A percentile compares a stretch with the other conserved stretches of the same genome.
These are phyloP conservation scores for Epithemia pelagica DNA, from an alignment of 108 stramenopile species.

Conservation along the genomic window DNA sequence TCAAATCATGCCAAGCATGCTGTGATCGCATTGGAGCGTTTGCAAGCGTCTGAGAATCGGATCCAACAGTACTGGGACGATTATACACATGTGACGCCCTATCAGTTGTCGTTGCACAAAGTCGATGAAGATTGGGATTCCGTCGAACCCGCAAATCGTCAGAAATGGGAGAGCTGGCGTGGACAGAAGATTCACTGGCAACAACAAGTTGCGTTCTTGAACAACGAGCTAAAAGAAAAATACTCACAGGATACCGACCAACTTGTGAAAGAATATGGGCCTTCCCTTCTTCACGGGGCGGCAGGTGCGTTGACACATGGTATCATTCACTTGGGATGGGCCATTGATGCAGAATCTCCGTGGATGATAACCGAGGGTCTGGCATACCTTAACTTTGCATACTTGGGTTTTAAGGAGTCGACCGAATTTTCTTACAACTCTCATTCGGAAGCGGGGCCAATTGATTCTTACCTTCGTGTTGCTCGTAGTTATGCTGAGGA, in stretches of 20 bases:
- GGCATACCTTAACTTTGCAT: conserved; percentile 16
- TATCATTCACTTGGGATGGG: conserved; percentile 25
- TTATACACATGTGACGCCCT: conserved; percentile 16
- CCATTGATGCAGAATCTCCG: conserved; percentile 12
- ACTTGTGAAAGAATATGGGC: conserved; percentile 10
- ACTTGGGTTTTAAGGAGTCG: conserved; percentile 1
- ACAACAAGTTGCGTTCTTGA: conserved; percentile 4
- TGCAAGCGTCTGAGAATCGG: conserved; percentile 4
- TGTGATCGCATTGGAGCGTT: conserved; percentile 10
- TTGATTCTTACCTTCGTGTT: conserved; percentile 7
- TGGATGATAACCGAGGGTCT: conserved; percentile 20
- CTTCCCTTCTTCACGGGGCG: conserved; percentile 2
- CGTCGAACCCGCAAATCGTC: background rate
- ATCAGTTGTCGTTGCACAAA: conserved; percentile 4
- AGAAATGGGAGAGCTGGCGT: conserved; percentile 3
- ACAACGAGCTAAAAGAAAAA: conserved; percentile 6
- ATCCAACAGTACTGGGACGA: conserved; percentile 18
- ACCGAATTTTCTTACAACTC: background rate
- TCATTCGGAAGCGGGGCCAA: background rate
- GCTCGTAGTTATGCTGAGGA: background rate
- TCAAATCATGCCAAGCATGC: conserved; percentile 24
- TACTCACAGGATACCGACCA: background rate
- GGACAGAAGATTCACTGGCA: conserved; percentile 15
- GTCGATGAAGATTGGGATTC: background rate
- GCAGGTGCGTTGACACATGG: conserved; percentile 20